Base-by-base conservation (phyloP, 257 asterid genomes). In the Salvia miltiorrhiza region DNA sequence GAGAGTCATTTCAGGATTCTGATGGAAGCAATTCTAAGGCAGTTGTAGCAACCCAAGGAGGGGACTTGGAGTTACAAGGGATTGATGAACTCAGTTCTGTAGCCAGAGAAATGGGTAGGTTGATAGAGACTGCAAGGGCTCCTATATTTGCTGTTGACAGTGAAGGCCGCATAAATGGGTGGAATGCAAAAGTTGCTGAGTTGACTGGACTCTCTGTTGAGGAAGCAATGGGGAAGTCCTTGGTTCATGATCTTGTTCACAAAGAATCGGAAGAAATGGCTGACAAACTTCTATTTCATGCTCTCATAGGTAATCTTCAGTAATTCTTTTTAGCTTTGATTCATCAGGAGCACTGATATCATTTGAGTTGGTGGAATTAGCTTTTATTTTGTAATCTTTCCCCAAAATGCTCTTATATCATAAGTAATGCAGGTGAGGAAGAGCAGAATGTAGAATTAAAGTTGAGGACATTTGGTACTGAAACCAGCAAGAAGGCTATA, bases 391-490 rank as follows among this genome's bases (percentile, higher is more conserved):
- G n/a, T n/a, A n/a, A 47, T 12, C 9, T 53, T 52, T 19, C 11
- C 28, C 12, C 32, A 32, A 26, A 26, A 24, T 37, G 43, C 20
- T 23, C 71, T 68, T 62, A 54, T 59, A 28, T 35, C 67, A 39
- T 65, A 62, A 62, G 37, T 37, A 7, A 65, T 74, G 77, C 87
- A 88, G 95, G 97, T 60, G 87, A 77, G 75, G 97, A 90, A 78
- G 97, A 88, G 59, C 86, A 80, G 75, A 88, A 90, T 60, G 83
- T 90, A 16, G 97, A 90, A 80, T 79, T 90, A 73, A 78, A 82
- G 78, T 76, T 90, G 75, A 83, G 65, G 77, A 90, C 92, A 13
- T 88, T 86, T 65, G 94, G 88, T 54, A 35, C 81, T 1, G 90
- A 77, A 74, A 74, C 77, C 45, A 83, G 41, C 63, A 77, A 68